Evolutionary conservation across 2,329 filamentous ascomycete genomes (phyloP).

Genomic region (Ophiocordyceps robertsii): DNA sequence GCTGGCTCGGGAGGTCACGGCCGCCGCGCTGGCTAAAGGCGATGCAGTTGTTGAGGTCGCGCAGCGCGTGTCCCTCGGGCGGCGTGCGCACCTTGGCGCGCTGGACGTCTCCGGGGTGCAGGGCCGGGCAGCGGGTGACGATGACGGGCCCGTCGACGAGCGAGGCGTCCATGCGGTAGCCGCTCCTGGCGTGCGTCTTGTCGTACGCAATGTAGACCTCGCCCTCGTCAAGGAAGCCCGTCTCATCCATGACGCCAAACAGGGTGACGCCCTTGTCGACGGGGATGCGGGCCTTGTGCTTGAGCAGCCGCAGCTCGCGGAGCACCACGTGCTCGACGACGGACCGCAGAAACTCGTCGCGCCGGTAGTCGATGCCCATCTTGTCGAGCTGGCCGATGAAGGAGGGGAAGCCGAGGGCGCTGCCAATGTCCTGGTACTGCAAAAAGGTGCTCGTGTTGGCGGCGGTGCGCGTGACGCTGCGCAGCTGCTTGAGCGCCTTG

Average conservation of each 20-base stretch:
- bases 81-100: slow-evolving; percentile 49
- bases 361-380: slow-evolving; percentile 49
- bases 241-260: slow-evolving; percentile 78
- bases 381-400: slow-evolving; percentile 46
- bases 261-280: slow-evolving; percentile 59
- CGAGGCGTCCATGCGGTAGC: slow-evolving; percentile 12
- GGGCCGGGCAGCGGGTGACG: slow-evolving; percentile 65
- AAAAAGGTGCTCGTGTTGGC: slow-evolving; percentile 55
- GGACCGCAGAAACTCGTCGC: slow-evolving; percentile 56
- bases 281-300: slow-evolving; percentile 65
- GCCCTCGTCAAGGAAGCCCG: slow-evolving; percentile 48
- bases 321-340: slow-evolving; percentile 58
- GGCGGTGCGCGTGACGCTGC: slow-evolving; percentile 41
- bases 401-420: slow-evolving; percentile 43
- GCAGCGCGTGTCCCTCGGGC: slow-evolving; percentile 43
- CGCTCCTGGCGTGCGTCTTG: slow-evolving; percentile 11
- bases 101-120: slow-evolving; percentile 75
- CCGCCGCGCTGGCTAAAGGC: slow-evolving; percentile 60
- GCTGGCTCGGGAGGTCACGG: slow-evolving; percentile 63
- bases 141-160: slow-evolving; percentile 33
- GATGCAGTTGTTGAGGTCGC: slow-evolving; percentile 55
- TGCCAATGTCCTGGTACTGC: slow-evolving; percentile 45
- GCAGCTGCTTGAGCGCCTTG: slow-evolving; percentile 45
- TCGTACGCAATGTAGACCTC: slow-evolving; percentile 55
- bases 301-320: slow-evolving; percentile 58